Percentiles rank a stretch among this genome's conserved stretches.
Conservation (phyloP, 2,329 filamentous ascomycete genomes). For the Colletotrichum melonis region DNA sequence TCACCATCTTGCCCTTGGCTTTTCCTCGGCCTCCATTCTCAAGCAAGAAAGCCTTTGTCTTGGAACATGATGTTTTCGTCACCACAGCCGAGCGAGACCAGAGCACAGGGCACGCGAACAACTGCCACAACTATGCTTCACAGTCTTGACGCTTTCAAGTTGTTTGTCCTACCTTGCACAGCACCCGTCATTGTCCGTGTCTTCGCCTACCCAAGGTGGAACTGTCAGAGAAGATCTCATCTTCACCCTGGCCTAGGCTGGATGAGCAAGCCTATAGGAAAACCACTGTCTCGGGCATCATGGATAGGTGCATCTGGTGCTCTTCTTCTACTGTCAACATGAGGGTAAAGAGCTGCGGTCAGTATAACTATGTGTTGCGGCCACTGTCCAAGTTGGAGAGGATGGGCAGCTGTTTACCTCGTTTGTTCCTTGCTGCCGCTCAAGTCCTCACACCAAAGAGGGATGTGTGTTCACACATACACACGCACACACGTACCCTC, state of each 20-base stretch:
- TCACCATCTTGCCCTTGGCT: background rate
- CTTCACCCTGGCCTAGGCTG: constrained; percentile 19
- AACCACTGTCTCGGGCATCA: constrained; percentile 31
- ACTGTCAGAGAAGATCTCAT: constrained; percentile 48
- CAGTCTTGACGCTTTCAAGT: constrained; percentile 3
- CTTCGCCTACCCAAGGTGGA: constrained; percentile 40
- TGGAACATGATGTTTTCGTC: background rate
- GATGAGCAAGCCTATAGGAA: constrained; percentile 24
- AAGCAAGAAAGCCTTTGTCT: background rate
- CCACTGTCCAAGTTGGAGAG: background rate
- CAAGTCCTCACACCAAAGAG: background rate
- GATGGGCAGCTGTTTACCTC: background rate
- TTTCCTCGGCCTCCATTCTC: background rate
- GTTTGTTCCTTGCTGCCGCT: background rate
- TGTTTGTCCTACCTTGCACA: constrained; percentile 44
- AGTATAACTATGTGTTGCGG: constrained; percentile 23
- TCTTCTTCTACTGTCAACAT: constrained; percentile 1
- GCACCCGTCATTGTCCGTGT: constrained; percentile 49
- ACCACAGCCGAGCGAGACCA: background rate
- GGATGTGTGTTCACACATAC: background rate
- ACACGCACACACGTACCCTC: background rate
- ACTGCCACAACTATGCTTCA: background rate
- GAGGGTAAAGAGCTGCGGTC: background rate
- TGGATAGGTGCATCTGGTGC: constrained; percentile 38
- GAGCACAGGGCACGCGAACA: background rate